Conservation (phyloP, 192 early-diverging fungal genomes). For the Linnemannia zychae region DNA sequence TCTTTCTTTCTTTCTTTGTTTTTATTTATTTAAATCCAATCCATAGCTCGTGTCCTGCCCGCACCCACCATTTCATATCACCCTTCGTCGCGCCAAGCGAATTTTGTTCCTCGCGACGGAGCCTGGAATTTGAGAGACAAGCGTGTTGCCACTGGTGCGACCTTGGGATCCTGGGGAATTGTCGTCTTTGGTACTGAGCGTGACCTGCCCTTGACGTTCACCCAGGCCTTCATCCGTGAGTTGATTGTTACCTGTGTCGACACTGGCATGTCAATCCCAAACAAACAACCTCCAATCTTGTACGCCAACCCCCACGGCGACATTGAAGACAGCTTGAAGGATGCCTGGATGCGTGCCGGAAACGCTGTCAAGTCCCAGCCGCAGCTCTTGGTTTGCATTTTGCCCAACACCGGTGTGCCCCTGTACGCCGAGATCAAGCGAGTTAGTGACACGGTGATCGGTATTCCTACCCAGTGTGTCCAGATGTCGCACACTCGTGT, state of each 20-base stretch:
- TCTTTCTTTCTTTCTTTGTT: too few relatives aligned
- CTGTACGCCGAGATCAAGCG: conserved; percentile 92
- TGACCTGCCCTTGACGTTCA: conserved; percentile 62
- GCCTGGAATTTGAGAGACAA: conserved; percentile 92
- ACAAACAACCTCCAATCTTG: conserved; percentile 59
- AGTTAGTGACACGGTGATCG: conserved; percentile 89
- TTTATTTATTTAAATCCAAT: conserved; percentile 13
- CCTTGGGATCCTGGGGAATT: conserved; percentile 86
- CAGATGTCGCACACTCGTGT: conserved; percentile 83
- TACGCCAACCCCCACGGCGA: conserved; percentile 72
- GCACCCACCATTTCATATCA: conserved; percentile 83
- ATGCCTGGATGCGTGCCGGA: conserved; percentile 78
- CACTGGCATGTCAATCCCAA: conserved; percentile 75
- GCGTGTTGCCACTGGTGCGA: conserved; percentile 80
- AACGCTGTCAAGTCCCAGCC: conserved; percentile 73
- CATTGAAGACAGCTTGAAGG: conserved; percentile 76
- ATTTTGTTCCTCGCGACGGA: conserved; percentile 74
- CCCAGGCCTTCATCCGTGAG: conserved; percentile 81
- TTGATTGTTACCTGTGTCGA: conserved; percentile 80
- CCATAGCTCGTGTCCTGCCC: conserved; percentile 77
- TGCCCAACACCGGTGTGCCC: conserved; percentile 84
- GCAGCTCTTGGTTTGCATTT: conserved; percentile 87
- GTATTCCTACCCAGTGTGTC: conserved; percentile 93
- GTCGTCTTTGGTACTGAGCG: conserved; percentile 78
- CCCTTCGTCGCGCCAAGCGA: conserved; percentile 57